Evolutionary conservation across 352 stramenopile species (phyloP).

Genomic region (Pythium angustatum): DNA sequence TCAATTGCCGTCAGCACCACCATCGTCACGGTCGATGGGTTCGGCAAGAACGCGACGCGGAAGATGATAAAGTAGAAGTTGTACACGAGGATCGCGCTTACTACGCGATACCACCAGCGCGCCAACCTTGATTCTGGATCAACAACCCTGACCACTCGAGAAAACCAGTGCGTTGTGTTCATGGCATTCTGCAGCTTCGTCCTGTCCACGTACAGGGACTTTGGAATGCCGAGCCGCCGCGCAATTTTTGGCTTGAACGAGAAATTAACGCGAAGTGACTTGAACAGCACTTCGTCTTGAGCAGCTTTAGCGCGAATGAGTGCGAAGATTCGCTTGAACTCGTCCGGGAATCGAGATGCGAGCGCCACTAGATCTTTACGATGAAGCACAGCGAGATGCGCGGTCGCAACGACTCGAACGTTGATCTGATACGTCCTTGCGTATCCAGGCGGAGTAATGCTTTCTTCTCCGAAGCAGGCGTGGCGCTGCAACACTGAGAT

Average conservation of each 20-base stretch:
- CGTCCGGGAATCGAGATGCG: constrained; percentile 42
- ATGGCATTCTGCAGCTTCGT: constrained; percentile 23
- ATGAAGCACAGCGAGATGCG: constrained; percentile 46
- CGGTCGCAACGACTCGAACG: constrained; percentile 54
- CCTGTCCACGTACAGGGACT: constrained; percentile 48
- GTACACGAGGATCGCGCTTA: constrained; percentile 44
- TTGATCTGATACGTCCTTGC: constrained; percentile 45
- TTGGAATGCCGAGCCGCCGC: constrained; percentile 39
- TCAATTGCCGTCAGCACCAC: constrained; percentile 22
- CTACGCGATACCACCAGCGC: constrained; percentile 58
- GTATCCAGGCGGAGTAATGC: constrained; percentile 27
- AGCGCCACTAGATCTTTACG: constrained; percentile 43
- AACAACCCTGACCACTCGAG: constrained; percentile 23
- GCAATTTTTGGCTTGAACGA: constrained; percentile 47
- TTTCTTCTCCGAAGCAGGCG: constrained; percentile 68
- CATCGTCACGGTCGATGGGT: constrained; percentile 6
- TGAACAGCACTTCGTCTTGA: constrained; percentile 24
- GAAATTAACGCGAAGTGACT: constrained; percentile 45
- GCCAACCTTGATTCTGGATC: constrained; percentile 50
- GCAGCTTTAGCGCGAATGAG: constrained; percentile 12
- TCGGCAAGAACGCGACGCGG: constrained; percentile 32
- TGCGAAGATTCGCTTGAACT: constrained; percentile 19
- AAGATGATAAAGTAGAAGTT: constrained; percentile 41
- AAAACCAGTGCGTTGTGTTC: neutral
- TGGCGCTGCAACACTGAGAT: constrained; percentile 52